Evolutionary conservation across 306 rosid genomes (phyloP).

Genomic region (Delonix regia): DNA sequence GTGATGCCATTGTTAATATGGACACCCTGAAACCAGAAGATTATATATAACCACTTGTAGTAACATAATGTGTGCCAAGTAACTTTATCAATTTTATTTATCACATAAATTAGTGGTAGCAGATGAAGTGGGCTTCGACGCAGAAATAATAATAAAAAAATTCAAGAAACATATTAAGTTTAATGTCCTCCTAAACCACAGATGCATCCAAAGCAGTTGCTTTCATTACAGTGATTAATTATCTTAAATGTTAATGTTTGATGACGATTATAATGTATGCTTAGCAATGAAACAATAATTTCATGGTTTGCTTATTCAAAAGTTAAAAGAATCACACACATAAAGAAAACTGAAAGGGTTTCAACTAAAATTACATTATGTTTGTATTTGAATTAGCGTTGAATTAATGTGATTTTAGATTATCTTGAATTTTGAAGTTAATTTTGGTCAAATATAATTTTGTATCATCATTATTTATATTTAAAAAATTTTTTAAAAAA

Average conservation of each 20-base stretch:
- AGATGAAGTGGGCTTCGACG: conserved; percentile 2
- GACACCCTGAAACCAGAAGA: not conserved
- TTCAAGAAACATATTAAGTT: not conserved
- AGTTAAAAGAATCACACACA: not conserved
- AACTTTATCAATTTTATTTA: not conserved
- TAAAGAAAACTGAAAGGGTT: not conserved
- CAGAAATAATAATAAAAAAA: not conserved
- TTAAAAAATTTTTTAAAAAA: too few relatives aligned
- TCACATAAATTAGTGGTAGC: not conserved
- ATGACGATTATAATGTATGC: not conserved
- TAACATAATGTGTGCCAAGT: too few relatives aligned
- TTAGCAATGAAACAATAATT: not conserved
- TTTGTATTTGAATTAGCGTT: too few relatives aligned
- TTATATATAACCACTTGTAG: not conserved
- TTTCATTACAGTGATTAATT: not conserved
- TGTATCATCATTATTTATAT: too few relatives aligned
- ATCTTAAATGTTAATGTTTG: not conserved
- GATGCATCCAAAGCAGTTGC: not conserved
- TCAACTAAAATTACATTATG: too few relatives aligned
- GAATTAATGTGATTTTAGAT: too few relatives aligned
- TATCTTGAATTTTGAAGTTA: too few relatives aligned
- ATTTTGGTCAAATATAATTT: too few relatives aligned
- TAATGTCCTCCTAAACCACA: not conserved
- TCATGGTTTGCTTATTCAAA: not conserved
- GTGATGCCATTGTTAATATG: not conserved